A percentile compares a stretch with the other conserved stretches of the same genome.
Evolutionary conservation across 2,329 filamentous ascomycete genomes (phyloP).

Genomic region (Penicillium sp.): DNA sequence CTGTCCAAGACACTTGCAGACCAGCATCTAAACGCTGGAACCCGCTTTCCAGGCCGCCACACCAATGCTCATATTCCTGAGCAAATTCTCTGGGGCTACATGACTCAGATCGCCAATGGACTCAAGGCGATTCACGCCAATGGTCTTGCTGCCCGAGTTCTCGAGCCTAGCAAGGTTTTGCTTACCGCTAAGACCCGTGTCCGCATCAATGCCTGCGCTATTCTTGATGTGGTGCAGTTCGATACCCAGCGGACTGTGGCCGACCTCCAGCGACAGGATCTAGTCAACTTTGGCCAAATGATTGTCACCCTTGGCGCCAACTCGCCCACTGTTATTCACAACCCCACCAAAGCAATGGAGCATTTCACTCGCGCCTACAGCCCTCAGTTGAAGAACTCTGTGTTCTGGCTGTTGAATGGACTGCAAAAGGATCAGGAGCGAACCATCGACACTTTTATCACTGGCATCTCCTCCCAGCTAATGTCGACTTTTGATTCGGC

Average conservation of each 20-base stretch:
- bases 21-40: slow-evolving; percentile 58
- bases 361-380: slow-evolving; percentile 76
- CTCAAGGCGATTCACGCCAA: slow-evolving; percentile 80
- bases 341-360: slow-evolving; percentile 70
- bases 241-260: slow-evolving; percentile 67
- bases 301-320: slow-evolving; percentile 80
- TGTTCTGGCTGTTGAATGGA: slow-evolving; percentile 77
- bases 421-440: slow-evolving; percentile 64
- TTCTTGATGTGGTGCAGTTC: slow-evolving; percentile 85
- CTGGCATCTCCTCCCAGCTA: slow-evolving; percentile 74
- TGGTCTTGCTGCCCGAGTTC: slow-evolving; percentile 78
- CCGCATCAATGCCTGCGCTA: slow-evolving; percentile 80
- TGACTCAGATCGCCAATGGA: slow-evolving; percentile 86
- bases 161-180: slow-evolving; percentile 85
- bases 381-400: slow-evolving; percentile 71
- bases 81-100: slow-evolving; percentile 82
- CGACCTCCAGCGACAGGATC: slow-evolving; percentile 84
- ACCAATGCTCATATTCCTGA: slow-evolving; percentile 61
- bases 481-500: slow-evolving; percentile 72
- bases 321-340: slow-evolving; percentile 58
- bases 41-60: slow-evolving; percentile 44
- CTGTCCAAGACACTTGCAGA: slow-evolving; percentile 87
- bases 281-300: slow-evolving; percentile 78
- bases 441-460: slow-evolving; percentile 73
- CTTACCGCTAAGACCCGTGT: slow-evolving; percentile 88